Base-by-base conservation (phyloP, 2,329 filamentous ascomycete genomes). In the Alternaria incomplexa region DNA sequence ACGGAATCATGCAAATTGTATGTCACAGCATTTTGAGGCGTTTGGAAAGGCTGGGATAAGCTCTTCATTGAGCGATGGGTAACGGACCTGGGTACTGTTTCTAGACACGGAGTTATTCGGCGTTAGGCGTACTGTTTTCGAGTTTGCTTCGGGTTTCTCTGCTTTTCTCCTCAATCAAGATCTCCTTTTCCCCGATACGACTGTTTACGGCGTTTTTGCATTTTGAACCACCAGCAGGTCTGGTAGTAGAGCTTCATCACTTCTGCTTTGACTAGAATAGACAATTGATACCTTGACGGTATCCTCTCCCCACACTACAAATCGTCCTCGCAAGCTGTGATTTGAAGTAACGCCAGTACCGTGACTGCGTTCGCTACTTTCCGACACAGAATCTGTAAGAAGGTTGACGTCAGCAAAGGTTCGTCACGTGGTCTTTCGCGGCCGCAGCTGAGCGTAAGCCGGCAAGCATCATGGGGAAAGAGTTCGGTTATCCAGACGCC, bases 311-410 rank as follows among this genome's bases (percentile, higher is more conserved):
- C 36, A 54, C n/a, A 44, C 25, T n/a, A 52, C 9, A 36, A 9
- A n/a, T 25, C 7, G 28, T 25, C 15, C 5, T 25, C 5, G 3
- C 48, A 52, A 10, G 11, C 22, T n/a, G 6, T 12, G 6, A 7
- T 4, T 12, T 15, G 30, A 6, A 52, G 15, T 4, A 23, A 13
- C 13, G 22, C 28, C 11, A 32, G 12, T 17, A n/a, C 23, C 48
- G 20, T 3, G 2, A 52, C 15, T 7, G 0, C 1, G n/a, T 15
- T 15, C 22, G 6, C 61, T 63, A 73, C 61, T 73, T 73, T 15
- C 71, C 71, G 28, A 73, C 71, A 25, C 71, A 73, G 54, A 73
- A 73, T 30, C 71, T 73, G 58, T n/a, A 52, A 53, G 20, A 53
- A 40, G 13, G 13, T 22, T 17, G 61, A 56, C 44, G 54, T 60